phyloP scores from a whole-genome alignment of 2,329 filamentous ascomycete species.

The Arthroderma uncinatum region DNA sequence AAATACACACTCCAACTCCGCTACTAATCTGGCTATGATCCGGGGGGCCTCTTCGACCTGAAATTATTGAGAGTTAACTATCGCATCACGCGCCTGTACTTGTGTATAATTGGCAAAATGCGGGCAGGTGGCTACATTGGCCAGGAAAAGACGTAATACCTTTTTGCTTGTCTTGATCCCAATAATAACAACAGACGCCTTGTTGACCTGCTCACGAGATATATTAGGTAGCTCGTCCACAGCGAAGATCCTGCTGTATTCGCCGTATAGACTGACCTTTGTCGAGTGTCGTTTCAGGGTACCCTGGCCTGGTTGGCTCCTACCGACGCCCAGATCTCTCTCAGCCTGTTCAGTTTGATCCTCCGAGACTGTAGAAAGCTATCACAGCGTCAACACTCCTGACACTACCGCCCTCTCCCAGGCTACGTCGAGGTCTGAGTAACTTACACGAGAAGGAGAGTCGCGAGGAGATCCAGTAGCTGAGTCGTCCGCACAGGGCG shows the following conservation, averaged over 20 bases:
- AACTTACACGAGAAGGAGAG: too few relatives aligned
- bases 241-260: conserved; percentile 21
- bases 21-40: neutral
- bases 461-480: too few relatives aligned
- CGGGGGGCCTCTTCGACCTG: neutral
- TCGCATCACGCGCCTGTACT: neutral
- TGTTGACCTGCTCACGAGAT: conserved; percentile 39
- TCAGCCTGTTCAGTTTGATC: too few relatives aligned
- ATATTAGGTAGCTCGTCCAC: conserved; percentile 27
- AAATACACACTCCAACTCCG: conserved; percentile 14
- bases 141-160: conserved; percentile 28
- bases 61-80: neutral
- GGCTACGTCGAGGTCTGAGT: too few relatives aligned
- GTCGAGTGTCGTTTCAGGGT: neutral
- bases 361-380: too few relatives aligned
- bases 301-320: too few relatives aligned
- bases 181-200: conserved; percentile 49
- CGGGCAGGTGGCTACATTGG: neutral
- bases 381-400: too few relatives aligned
- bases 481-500: too few relatives aligned
- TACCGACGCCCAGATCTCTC: too few relatives aligned
- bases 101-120: neutral
- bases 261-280: too few relatives aligned
- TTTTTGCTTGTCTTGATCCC: conserved; percentile 55
- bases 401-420: too few relatives aligned